Percentiles rank a stretch among this genome's conserved stretches.
Evolutionary conservation across 768 basidiomycete genomes (phyloP).

Genomic region (Cubamyces sp.): DNA sequence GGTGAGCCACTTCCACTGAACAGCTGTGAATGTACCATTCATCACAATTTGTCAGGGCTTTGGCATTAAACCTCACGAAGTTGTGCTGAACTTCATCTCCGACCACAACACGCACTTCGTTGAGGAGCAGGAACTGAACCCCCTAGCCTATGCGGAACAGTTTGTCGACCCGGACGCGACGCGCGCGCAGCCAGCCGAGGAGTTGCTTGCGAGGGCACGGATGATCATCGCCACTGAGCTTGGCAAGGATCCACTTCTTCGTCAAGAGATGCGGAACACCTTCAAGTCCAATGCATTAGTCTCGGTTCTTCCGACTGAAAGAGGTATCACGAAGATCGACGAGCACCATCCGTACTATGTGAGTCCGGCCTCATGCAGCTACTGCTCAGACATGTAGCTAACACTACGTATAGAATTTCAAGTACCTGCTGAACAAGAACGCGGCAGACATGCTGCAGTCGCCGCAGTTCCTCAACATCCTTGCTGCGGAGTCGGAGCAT

Average conservation of each 20-base stretch:
- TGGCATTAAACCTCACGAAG: slow-evolving; percentile 79
- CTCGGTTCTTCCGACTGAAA: slow-evolving; percentile 84
- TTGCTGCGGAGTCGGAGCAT: slow-evolving; percentile 88
- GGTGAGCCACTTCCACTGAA: slow-evolving; percentile 48
- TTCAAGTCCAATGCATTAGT: slow-evolving; percentile 79
- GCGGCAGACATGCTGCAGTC: slow-evolving; percentile 68
- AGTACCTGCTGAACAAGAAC: slow-evolving; percentile 86
- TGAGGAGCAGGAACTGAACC: slow-evolving; percentile 82
- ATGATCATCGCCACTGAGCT: slow-evolving; percentile 89
- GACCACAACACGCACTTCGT: slow-evolving; percentile 65
- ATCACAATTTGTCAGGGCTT: slow-evolving; percentile 59
- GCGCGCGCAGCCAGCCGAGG: slow-evolving; percentile 62
- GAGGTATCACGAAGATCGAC: slow-evolving; percentile 77
- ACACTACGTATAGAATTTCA: slow-evolving; percentile 72
- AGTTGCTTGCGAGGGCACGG: slow-evolving; percentile 72
- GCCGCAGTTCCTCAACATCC: slow-evolving; percentile 87
- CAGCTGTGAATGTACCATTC: background rate
- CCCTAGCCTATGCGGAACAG: slow-evolving; percentile 82
- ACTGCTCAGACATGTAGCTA: background rate
- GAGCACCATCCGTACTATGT: slow-evolving; percentile 76
- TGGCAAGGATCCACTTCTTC: slow-evolving; percentile 88
- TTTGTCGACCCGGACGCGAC: slow-evolving; percentile 72
- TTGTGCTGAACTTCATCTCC: slow-evolving; percentile 82
- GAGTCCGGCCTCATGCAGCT: slow-evolving; percentile 34
- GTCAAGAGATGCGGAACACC: slow-evolving; percentile 72